Base-by-base conservation (phyloP, 106 monocot species). In the Cymbidium sinense region DNA sequence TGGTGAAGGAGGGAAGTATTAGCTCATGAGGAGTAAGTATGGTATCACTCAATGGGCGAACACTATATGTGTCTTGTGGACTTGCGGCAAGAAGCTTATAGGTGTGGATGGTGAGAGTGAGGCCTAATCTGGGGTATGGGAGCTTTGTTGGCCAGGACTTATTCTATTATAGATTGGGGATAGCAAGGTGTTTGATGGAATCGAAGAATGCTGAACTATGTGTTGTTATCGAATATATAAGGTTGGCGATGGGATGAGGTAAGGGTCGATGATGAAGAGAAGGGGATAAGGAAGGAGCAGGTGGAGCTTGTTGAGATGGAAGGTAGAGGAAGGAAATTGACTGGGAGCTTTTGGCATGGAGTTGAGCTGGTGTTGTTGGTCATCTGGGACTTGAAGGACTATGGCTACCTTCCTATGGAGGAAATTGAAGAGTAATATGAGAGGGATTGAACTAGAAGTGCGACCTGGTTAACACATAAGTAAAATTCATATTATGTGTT, bases 41-140 rank as follows among this genome's bases (percentile, higher is more conserved):
- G 1, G 51, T n/a, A 77, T 87, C 28, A 2, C 23, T 81, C 87
- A 7, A 70, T 75, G n/a, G n/a, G n/a, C 0, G 87, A 87, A 18
- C 86, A 86, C 27, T 86, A 83, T 41, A 80, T 83, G 77, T 86
- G 83, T 25, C 35, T 86, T 4, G 86, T 83, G 21, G 87, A 87
- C 64, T 50, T 87, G 81, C 3, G 83, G n/a, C n/a, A 83, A 4
- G 87, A 87, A 67, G 83, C 87, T 8, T 75, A 80, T 20, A 81
- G 67, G 51, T 27, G 21, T 78, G 77, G 18, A 78, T 87, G 87
- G 47, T 34, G 10, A 18, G 43, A 13, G 47, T 78, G 43, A 52
- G 27, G 69, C 75, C 17, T 27, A 51, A n/a, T n/a, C 74, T 23
- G 77, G 74, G 5, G 67, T 81, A 3, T 84, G 83, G 87, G 87